phyloP scores from a whole-genome alignment of 257 asterid species.

The Solanum chmielewskii region DNA sequence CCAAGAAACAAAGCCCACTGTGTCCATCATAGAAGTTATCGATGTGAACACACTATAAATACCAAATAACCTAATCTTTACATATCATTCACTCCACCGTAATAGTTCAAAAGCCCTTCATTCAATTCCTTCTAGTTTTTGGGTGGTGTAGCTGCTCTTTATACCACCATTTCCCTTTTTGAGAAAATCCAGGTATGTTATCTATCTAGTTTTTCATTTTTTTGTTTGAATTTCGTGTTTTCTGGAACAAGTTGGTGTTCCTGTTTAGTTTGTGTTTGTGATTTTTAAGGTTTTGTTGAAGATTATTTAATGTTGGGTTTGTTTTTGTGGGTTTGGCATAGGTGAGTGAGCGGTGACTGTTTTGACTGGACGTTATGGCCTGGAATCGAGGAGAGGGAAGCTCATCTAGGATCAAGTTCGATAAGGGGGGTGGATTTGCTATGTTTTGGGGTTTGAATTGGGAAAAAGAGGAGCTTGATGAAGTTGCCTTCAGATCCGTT shows the following conservation, averaged over 20 bases:
- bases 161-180: not conserved
- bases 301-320: not conserved
- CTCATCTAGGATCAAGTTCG: constrained; percentile 7
- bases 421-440: constrained; percentile 5
- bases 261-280: not conserved
- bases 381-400: constrained; percentile 20
- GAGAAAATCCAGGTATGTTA: not conserved
- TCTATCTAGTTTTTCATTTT: not conserved
- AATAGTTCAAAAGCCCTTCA: not conserved
- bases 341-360: not conserved
- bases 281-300: constrained; percentile 4
- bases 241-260: not conserved
- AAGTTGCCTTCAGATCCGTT: constrained; percentile 63
- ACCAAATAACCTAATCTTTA: not conserved
- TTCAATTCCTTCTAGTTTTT: not conserved
- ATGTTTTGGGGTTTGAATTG: not conserved
- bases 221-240: not conserved
- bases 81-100: not conserved
- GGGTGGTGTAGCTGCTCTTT: not conserved
- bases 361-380: constrained; percentile 21
- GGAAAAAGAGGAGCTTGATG: not conserved
- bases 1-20: not conserved
- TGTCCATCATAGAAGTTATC: not conserved
- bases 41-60: not conserved
- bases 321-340: not conserved